Base-by-base conservation (phyloP, 768 basidiomycete genomes). In the Tremella yokohamensis region DNA sequence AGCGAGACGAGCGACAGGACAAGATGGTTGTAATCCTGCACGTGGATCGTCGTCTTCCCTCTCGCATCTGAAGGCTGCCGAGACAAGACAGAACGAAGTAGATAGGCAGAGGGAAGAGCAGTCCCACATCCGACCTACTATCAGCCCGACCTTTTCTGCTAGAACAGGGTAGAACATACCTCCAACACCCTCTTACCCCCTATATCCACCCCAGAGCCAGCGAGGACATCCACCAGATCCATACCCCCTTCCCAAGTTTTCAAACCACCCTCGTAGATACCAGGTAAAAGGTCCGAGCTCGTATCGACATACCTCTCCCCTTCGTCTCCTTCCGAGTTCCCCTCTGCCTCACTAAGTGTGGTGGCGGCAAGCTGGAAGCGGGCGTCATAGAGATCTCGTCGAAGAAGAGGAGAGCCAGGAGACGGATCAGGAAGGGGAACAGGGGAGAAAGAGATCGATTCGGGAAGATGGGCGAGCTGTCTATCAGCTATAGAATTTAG, bases 181-280 rank as follows among this genome's bases (percentile, higher is more conserved):
- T 93, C 93, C 11, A 93, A 69, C 9, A 89, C 76, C 15, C 81
- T 80, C 65, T 81, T 83, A 0, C 86, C 87, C 29, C 64, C 68
- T 3, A 45, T 45, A 79, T 62, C 22, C 70, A 69, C 2, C 52
- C n/a, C 15, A 4, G 42, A 45, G n/a, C 6, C 58, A 60, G 19
- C 54, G 40, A 78, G 48, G 39, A 85, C 87, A 34, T 83, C 80
- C 0, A 88, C 88, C 1, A 98, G 80, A 74, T 98, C 94, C 13
- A 92, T 77, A 49, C 89, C 88, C 64, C 90, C 94, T 75, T 99
- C 94, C 94, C 94, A 99, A 1, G 92, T 97, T 77, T 98, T 97
- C 52, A 98, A 75, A 4, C 94, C 94, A 19, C 94, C 94, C 78
- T 99, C 94, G 65, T 99, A 98, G 0, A 91, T 81, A 0, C 91